phyloP scores from a whole-genome alignment of 2,329 filamentous ascomycete species.

The Cordyceps militaris region DNA sequence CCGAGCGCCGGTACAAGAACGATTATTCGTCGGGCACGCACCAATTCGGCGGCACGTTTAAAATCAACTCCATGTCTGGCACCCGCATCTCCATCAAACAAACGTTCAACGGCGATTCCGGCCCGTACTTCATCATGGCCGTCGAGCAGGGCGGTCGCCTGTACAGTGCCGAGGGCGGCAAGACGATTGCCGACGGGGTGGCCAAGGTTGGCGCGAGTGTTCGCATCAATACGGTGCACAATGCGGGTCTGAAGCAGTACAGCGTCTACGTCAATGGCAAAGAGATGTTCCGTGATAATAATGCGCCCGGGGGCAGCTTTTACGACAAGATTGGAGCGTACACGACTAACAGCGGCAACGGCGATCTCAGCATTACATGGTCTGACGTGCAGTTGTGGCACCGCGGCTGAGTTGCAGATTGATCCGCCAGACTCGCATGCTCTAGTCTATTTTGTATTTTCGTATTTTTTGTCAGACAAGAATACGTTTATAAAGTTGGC shows the following conservation, averaged over 20 bases:
- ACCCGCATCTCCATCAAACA: slow-evolving; percentile 20
- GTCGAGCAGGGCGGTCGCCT: slow-evolving; percentile 16
- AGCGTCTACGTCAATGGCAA: slow-evolving; percentile 21
- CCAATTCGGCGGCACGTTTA: slow-evolving; percentile 20
- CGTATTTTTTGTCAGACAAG: too few species aligned
- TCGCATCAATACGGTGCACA: slow-evolving; percentile 21
- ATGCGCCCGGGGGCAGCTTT: slow-evolving; percentile 19
- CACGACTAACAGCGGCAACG: slow-evolving; percentile 18
- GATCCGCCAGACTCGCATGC: neutral
- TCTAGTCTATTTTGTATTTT: too few species aligned
- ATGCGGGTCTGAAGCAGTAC: slow-evolving; percentile 15
- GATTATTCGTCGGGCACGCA: slow-evolving; percentile 9
- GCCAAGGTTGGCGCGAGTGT: slow-evolving; percentile 17
- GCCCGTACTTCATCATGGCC: slow-evolving; percentile 19
- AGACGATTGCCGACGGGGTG: slow-evolving; percentile 16
- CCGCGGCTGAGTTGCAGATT: neutral
- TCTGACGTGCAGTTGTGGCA: slow-evolving; percentile 10
- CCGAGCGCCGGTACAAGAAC: slow-evolving; percentile 11
- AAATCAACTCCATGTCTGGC: slow-evolving; percentile 19
- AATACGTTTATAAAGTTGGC: too few species aligned
- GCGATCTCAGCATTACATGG: slow-evolving; percentile 10
- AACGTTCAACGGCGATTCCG: slow-evolving; percentile 19
- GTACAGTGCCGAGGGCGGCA: slow-evolving; percentile 19
- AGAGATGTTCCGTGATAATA: slow-evolving; percentile 16
- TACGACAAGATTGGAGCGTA: slow-evolving; percentile 23